Conservation (phyloP, 2,329 filamentous ascomycete species). For the Ophiostoma pallidulum region DNA sequence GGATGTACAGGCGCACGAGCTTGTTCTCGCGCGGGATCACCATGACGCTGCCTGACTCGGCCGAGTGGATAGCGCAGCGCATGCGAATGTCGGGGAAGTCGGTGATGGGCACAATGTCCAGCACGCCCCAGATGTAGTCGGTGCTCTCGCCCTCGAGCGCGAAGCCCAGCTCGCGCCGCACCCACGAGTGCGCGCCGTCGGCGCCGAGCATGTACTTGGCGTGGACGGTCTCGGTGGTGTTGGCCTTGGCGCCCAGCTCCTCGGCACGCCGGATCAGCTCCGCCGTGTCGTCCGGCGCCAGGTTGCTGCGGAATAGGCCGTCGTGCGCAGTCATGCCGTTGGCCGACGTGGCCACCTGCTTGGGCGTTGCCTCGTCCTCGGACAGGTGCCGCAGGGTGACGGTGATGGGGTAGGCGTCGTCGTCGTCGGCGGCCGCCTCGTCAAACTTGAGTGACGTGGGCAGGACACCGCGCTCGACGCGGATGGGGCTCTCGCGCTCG, state of each 20-base stretch:
- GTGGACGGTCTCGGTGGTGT: conserved; percentile 35
- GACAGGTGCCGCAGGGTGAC: conserved; percentile 45
- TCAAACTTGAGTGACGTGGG: conserved; percentile 44
- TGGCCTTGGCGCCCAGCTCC: neutral
- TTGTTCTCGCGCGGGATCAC: conserved; percentile 50
- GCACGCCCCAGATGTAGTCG: conserved; percentile 35
- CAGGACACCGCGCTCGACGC: conserved; percentile 47
- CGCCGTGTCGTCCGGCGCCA: conserved; percentile 20
- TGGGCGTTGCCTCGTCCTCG: conserved; percentile 44
- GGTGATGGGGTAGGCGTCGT: conserved; percentile 45
- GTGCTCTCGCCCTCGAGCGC: conserved; percentile 42
- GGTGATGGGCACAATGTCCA: conserved; percentile 25
- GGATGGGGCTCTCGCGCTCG: conserved; percentile 21
- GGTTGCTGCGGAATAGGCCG: conserved; percentile 47
- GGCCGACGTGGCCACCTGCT: conserved; percentile 27
- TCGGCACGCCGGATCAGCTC: conserved; percentile 50
- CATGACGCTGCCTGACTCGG: conserved; percentile 43
- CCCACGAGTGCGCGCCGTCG: conserved; percentile 61
- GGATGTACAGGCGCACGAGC: conserved; percentile 48
- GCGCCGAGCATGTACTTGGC: conserved; percentile 59
- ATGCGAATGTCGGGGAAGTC: conserved; percentile 48
- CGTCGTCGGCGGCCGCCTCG: conserved; percentile 33
- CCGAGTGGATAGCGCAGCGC: conserved; percentile 43
- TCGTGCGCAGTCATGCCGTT: too few species aligned
- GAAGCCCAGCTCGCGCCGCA: conserved; percentile 44